Evolutionary conservation across 441 rosid genomes (phyloP), one percentile per base, ranked within the genome.

Genomic region (Gossypium davidsonii): DNA sequence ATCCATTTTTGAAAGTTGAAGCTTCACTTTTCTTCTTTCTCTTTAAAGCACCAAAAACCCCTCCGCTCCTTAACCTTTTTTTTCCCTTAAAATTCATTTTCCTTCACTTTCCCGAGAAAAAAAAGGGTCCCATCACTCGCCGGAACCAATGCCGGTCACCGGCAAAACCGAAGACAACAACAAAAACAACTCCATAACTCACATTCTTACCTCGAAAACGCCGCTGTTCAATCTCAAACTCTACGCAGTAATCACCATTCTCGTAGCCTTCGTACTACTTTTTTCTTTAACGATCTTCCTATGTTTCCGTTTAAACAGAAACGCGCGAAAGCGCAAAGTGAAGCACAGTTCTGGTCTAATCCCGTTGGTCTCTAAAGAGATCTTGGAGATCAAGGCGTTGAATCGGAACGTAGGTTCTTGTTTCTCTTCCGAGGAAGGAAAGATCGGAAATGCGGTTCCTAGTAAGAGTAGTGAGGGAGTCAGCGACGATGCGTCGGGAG

Each of bases 281-380:
- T 72, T 82, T 46, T 83, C 81, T 17, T 74, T 91, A 8, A 31
- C 81, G 14, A 73, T 85, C 67, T 85, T 83, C 79, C 81, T 91
- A 65, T 94, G 89, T 75, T 37, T 88, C 60, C 83, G 89, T 55
- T 61, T 78, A 44, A 79, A 59, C 20, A 86, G 91, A 46, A 79
- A 78, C 39, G 84, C 86, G 25, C 82, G 82, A 75, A 86, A 82
- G 31, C 90, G 89, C 63, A 83, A 46, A 78, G 86, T 74, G 63
- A 83, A 90, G 70, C 91, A 86, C 79, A 86, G 85, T 79, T 90
- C 97, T 2, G 90, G 96, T 11, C 75, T 82, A 59, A 88, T 89
- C 80, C 96, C 97, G 0, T 52, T 90, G 10, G 90, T 85, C n/a
- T 83, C 96, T 58, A 91, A 85, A 63, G 94, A 91, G 82, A 88